Conservation (phyloP, 768 basidiomycete genomes). For the Suillus luteus region DNA sequence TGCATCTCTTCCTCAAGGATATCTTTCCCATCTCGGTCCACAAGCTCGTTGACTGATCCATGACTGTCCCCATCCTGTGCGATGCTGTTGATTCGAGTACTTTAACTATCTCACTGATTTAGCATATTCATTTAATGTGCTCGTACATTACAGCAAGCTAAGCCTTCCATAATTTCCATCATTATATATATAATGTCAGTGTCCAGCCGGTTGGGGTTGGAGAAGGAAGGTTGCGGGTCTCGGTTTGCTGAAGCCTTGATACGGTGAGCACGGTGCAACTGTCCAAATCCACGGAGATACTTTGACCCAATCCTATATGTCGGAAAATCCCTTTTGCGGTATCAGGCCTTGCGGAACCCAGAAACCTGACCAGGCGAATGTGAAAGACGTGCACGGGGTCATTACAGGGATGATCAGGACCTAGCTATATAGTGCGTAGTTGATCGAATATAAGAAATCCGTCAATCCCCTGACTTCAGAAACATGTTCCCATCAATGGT, state of each 20-base stretch:
- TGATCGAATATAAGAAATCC: too few species aligned
- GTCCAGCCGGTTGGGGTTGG: neutral
- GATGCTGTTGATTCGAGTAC: neutral
- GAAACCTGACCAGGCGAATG: too few species aligned
- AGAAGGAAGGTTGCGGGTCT: neutral
- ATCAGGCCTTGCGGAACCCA: too few species aligned
- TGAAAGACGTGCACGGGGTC: too few species aligned
- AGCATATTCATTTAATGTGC: slow-evolving; percentile 29
- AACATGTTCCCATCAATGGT: too few species aligned
- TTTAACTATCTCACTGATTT: slow-evolving; percentile 4
- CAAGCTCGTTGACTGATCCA: neutral
- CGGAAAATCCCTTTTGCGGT: too few species aligned
- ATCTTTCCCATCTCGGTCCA: neutral
- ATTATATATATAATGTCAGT: neutral
- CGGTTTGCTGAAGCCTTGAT: neutral
- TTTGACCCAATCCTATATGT: too few species aligned
- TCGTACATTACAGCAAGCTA: slow-evolving; percentile 8
- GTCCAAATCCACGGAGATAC: neutral
- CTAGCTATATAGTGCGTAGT: too few species aligned
- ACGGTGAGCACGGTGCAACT: neutral
- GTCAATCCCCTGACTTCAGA: too few species aligned
- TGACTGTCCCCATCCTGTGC: neutral
- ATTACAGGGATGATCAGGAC: too few species aligned
- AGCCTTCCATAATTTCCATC: neutral
- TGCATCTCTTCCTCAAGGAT: slow-evolving; percentile 11